These are phyloP conservation scores for Cystobasidium pallidum DNA, from an alignment of 1,284 basidiomycete species.

Conservation along the genomic window DNA sequence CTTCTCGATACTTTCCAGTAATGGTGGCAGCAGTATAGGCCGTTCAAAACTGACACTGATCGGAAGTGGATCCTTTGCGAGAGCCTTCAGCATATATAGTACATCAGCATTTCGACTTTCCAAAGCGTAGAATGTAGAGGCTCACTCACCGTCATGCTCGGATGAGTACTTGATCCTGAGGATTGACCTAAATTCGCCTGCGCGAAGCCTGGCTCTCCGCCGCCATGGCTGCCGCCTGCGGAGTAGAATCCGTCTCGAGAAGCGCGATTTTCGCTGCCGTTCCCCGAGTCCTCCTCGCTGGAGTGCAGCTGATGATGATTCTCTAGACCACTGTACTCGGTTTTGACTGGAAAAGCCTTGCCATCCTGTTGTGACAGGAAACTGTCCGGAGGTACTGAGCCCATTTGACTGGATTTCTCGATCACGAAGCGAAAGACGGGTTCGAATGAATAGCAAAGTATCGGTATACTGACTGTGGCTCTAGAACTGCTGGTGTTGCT, in stretches of 20 bases:
- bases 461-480: not conserved
- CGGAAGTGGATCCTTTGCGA: not conserved
- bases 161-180: not conserved
- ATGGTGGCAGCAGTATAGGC: no score
- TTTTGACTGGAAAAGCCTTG: not conserved
- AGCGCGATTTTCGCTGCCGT: not conserved
- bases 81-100: not conserved
- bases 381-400: not conserved
- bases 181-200: not conserved
- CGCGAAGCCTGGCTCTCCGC: not conserved
- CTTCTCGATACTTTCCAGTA: no score
- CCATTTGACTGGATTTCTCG: conserved; percentile 18
- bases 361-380: not conserved
- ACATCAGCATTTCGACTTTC: no score
- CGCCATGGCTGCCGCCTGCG: not conserved
- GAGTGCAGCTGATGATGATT: conserved; percentile 8
- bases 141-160: not conserved
- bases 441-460: not conserved
- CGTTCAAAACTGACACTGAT: conserved; percentile 23
- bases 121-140: not conserved
- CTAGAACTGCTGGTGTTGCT: not conserved
- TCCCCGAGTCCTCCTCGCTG: conserved; percentile 9
- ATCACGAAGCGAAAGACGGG: not conserved
- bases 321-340: not conserved
- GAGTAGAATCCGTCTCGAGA: not conserved